A percentile compares a stretch with the other conserved stretches of the same genome.
phyloP scores from a whole-genome alignment of 1,139 yeast species.

The Candida sanyaensis region DNA sequence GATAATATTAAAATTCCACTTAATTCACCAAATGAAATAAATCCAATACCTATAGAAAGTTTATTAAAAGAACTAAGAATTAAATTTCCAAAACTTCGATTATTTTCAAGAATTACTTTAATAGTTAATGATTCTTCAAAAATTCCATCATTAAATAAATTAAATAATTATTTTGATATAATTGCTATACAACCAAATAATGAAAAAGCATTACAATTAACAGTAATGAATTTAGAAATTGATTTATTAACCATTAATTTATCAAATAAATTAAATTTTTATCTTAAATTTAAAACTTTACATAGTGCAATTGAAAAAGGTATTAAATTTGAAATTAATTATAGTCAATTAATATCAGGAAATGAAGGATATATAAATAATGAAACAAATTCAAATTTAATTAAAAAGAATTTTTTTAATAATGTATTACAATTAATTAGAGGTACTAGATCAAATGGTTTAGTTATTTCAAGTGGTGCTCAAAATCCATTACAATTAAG shows the following conservation, averaged over 20 bases:
- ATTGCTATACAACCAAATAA: constrained; percentile 79
- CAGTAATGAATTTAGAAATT: constrained; percentile 71
- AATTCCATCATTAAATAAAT: constrained; percentile 66
- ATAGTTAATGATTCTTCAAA: constrained; percentile 77
- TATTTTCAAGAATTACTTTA: constrained; percentile 75
- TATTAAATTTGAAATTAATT: constrained; percentile 76
- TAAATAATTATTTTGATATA: constrained; percentile 69
- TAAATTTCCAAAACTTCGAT: constrained; percentile 43
- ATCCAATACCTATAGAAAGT: constrained; percentile 37
- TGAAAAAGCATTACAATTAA: constrained; percentile 77
- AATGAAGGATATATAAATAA: constrained; percentile 31
- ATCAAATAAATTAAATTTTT: constrained; percentile 67
- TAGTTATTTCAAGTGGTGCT: constrained; percentile 81
- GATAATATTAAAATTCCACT: constrained; percentile 62
- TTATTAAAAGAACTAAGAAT: constrained; percentile 24
- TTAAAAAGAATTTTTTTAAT: constrained; percentile 62
- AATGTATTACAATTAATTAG: constrained; percentile 79
- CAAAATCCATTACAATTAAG: constrained; percentile 58
- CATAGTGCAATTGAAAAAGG: constrained; percentile 87
- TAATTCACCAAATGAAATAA: constrained; percentile 30
- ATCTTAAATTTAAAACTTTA: constrained; percentile 78
- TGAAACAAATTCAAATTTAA: constrained; percentile 18
- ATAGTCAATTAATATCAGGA: constrained; percentile 53
- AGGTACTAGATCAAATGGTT: constrained; percentile 78
- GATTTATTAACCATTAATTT: constrained; percentile 80